Percentiles rank a stretch among this genome's conserved stretches.
These are phyloP conservation scores for Colletotrichum tofieldiae DNA, from an alignment of 2,329 filamentous ascomycete species.

Conservation along the genomic window DNA sequence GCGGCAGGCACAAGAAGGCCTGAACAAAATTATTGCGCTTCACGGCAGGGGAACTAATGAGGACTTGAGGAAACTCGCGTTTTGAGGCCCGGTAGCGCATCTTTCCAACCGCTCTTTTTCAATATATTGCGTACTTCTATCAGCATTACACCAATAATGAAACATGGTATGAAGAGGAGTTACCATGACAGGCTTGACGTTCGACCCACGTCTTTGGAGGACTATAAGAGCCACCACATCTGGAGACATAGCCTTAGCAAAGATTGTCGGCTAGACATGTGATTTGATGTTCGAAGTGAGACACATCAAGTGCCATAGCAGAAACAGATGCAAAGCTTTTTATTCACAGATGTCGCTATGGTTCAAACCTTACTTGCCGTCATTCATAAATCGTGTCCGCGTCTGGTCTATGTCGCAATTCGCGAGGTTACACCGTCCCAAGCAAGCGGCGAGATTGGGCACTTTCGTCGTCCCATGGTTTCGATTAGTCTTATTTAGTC, in stretches of 20 bases:
- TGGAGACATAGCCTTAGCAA: background rate
- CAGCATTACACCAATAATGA: constrained; percentile 22
- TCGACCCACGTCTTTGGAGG: constrained; percentile 15
- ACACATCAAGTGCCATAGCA: too few species aligned
- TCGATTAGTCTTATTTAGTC: background rate
- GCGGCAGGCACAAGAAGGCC: background rate
- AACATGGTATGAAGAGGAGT: constrained; percentile 3
- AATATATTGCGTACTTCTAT: constrained; percentile 27
- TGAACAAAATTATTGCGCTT: background rate
- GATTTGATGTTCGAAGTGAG: too few species aligned
- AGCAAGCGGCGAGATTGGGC: too few species aligned
- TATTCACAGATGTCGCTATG: background rate
- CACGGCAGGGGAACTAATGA: constrained; percentile 5
- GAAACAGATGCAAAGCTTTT: too few species aligned
- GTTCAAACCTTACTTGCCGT: too few species aligned
- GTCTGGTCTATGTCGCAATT: background rate
- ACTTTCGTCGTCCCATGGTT: too few species aligned
- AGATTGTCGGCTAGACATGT: too few species aligned
- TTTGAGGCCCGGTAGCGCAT: background rate
- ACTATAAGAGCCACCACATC: constrained; percentile 6
- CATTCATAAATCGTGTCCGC: background rate
- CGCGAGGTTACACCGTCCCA: background rate
- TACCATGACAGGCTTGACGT: constrained; percentile 28
- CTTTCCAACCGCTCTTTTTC: background rate
- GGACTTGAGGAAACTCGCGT: background rate